A percentile compares a stretch with the other conserved stretches of the same genome.
Conservation (phyloP, 1,284 basidiomycete genomes). For the Pyrrhoderma noxium region DNA sequence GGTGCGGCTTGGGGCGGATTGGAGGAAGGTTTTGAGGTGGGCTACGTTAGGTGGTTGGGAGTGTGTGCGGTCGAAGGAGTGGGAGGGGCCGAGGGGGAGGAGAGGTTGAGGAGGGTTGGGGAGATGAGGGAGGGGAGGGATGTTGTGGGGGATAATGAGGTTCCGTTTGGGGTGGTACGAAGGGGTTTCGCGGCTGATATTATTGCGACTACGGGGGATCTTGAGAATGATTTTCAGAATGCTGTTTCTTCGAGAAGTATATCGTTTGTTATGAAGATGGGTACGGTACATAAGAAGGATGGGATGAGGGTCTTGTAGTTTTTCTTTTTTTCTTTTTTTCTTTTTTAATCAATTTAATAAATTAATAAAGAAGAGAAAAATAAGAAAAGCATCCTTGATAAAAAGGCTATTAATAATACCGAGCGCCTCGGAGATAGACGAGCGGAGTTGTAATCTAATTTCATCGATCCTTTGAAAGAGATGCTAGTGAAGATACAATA, state of each 20-base stretch:
- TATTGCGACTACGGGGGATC: constrained; percentile 41
- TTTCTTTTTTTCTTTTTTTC: no score
- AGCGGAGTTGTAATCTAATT: no score
- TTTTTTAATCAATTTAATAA: no score
- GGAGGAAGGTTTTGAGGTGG: constrained; percentile 49
- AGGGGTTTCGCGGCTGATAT: constrained; percentile 55
- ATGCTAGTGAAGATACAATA: no score
- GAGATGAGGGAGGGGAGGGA: constrained; percentile 25
- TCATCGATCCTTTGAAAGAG: no score
- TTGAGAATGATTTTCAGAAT: constrained; percentile 42
- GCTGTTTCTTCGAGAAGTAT: constrained; percentile 40
- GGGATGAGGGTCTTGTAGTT: constrained; percentile 22
- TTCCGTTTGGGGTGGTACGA: constrained; percentile 47
- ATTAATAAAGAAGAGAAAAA: no score
- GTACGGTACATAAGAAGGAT: constrained; percentile 41
- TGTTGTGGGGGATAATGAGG: constrained; percentile 42
- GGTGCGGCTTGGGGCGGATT: constrained; percentile 47
- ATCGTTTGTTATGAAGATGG: constrained; percentile 53
- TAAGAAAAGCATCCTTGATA: no score
- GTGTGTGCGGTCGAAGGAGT: constrained; percentile 43
- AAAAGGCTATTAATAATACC: no score
- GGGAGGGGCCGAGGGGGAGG: constrained; percentile 38
- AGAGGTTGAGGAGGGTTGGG: constrained; percentile 28
- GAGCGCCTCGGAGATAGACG: no score
- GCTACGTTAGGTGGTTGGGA: constrained; percentile 54